Evolutionary conservation across 345 rosid species (phyloP).

Genomic region (Luvunga scandens): DNA sequence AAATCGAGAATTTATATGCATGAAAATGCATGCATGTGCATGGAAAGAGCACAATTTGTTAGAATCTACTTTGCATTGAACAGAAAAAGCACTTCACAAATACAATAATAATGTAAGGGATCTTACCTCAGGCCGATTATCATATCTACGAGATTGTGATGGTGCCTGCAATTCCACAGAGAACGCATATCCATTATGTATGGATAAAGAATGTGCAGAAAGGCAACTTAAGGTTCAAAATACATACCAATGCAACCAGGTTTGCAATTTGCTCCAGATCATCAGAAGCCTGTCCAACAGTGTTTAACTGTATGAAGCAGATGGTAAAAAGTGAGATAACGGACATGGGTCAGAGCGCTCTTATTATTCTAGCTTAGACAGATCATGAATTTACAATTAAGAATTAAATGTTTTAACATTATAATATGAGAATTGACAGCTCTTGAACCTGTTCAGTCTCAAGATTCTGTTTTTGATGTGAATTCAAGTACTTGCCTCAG

Average conservation of each 20-base stretch:
- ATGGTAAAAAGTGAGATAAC: neutral
- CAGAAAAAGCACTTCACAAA: neutral
- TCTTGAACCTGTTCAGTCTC: neutral
- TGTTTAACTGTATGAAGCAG: conserved; percentile 23
- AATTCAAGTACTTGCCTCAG: conserved; percentile 34
- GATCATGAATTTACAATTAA: neutral
- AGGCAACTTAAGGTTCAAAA: conserved; percentile 14
- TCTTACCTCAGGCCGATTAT: conserved; percentile 63
- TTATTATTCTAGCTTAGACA: neutral
- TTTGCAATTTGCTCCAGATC: conserved; percentile 15
- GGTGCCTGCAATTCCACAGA: conserved; percentile 42
- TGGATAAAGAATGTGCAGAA: neutral
- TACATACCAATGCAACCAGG: conserved; percentile 19
- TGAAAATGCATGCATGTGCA: neutral
- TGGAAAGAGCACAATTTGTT: neutral
- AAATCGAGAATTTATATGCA: too few species aligned
- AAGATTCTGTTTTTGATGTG: neutral
- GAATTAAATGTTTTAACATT: neutral
- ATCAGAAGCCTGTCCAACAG: conserved; percentile 1
- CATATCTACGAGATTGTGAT: conserved; percentile 34
- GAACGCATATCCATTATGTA: neutral
- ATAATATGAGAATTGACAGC: neutral
- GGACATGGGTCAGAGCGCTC: neutral
- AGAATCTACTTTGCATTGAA: neutral
- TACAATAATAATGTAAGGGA: neutral